These are phyloP conservation scores for Zopfia rhizophila DNA, from an alignment of 2,329 filamentous ascomycete genomes.

Conservation along the genomic window DNA sequence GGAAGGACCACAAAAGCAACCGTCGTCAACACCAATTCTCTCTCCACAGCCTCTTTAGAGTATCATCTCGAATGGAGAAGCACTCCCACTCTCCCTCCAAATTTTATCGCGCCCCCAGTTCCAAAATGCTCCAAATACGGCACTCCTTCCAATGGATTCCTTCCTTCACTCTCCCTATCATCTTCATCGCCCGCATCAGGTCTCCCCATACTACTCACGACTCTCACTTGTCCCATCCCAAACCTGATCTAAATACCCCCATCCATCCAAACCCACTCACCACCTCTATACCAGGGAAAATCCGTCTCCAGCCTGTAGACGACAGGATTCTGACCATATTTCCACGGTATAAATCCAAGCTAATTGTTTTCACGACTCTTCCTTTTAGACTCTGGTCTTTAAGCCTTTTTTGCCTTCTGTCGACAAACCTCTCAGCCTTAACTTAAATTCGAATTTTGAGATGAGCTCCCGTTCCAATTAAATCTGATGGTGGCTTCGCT, in stretches of 20 bases:
- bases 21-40: too few species aligned
- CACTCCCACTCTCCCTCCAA: too few species aligned
- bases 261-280: slow-evolving; percentile 14
- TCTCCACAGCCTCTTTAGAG: too few species aligned
- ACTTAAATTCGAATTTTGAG: slow-evolving; percentile 26
- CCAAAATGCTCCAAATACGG: slow-evolving; percentile 25
- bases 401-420: slow-evolving; percentile 17
- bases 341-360: slow-evolving; percentile 32
- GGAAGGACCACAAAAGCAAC: not conserved
- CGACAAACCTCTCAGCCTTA: slow-evolving; percentile 26
- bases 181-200: not conserved
- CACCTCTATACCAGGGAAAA: slow-evolving; percentile 26
- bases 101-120: too few species aligned
- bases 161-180: not conserved
- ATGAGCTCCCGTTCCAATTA: slow-evolving; percentile 28
- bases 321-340: slow-evolving; percentile 25
- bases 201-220: slow-evolving; percentile 12
- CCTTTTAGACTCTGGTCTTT: slow-evolving; percentile 22
- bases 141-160: slow-evolving; percentile 13
- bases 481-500: slow-evolving; percentile 22
- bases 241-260: slow-evolving; percentile 11
- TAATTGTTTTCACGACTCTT: slow-evolving; percentile 27
- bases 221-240: slow-evolving; percentile 9
- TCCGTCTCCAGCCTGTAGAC: slow-evolving; percentile 12
- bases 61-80: too few species aligned